These are phyloP conservation scores for Waltergamsia citrina DNA, from an alignment of 2,329 filamentous ascomycete genomes.

Conservation along the genomic window DNA sequence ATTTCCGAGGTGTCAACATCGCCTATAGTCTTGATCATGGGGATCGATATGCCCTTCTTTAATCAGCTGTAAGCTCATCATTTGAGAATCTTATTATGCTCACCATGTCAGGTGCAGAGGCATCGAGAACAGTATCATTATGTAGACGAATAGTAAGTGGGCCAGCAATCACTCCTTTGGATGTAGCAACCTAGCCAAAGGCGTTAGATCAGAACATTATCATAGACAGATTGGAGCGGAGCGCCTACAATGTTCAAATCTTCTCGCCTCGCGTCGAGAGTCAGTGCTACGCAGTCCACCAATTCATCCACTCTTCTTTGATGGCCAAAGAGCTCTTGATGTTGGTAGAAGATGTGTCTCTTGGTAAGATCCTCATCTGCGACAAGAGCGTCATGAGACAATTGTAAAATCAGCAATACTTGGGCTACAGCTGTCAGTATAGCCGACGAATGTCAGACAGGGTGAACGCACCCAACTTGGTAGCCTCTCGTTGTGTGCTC, in stretches of 20 bases:
- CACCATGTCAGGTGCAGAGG: slow-evolving; percentile 18
- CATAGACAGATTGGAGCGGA: too few species aligned
- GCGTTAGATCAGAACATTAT: too few species aligned
- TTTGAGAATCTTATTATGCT: slow-evolving; percentile 1
- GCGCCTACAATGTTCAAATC: slow-evolving; percentile 64
- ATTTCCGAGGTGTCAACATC: slow-evolving; percentile 36
- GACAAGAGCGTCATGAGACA: slow-evolving; percentile 49
- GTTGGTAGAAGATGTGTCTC: slow-evolving; percentile 72
- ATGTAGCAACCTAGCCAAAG: slow-evolving; percentile 59
- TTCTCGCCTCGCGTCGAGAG: slow-evolving; percentile 53
- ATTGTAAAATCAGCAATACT: slow-evolving; percentile 47
- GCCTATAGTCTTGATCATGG: slow-evolving; percentile 37
- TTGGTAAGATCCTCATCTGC: slow-evolving; percentile 49
- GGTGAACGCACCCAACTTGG: slow-evolving; percentile 38
- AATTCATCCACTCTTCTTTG: slow-evolving; percentile 62
- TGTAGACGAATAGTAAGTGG: slow-evolving; percentile 35
- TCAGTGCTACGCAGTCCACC: slow-evolving; percentile 65
- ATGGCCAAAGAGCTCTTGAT: slow-evolving; percentile 60
- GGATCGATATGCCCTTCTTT: slow-evolving; percentile 50
- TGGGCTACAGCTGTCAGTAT: slow-evolving; percentile 30
- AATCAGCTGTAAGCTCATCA: slow-evolving; percentile 6
- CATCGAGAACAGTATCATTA: slow-evolving; percentile 29
- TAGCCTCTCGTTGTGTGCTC: slow-evolving; percentile 32
- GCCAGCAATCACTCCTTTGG: slow-evolving; percentile 63
- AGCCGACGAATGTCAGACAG: background rate